Conservation (phyloP, 352 stramenopile species). For the Globisporangium perplexum region DNA sequence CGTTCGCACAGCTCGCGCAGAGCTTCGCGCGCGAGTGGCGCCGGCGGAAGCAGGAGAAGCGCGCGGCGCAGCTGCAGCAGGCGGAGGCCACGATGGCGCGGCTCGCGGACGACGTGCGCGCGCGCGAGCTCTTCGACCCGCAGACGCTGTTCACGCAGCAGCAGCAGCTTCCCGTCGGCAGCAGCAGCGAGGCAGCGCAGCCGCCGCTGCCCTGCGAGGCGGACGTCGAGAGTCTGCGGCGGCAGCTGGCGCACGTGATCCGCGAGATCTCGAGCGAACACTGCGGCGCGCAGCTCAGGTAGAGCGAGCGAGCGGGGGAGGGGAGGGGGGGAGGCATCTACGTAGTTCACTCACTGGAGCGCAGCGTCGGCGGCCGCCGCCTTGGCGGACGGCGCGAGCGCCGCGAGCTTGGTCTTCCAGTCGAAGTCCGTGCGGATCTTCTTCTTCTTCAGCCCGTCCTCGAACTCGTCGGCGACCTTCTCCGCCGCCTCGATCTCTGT, state of each 20-base stretch:
- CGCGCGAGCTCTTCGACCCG: slow-evolving; percentile 36
- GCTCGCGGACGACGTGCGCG: slow-evolving; percentile 29
- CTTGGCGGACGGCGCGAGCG: slow-evolving; percentile 1
- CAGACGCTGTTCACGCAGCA: slow-evolving; percentile 35
- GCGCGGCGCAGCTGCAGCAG: slow-evolving; percentile 29
- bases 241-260: slow-evolving; percentile 44
- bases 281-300: slow-evolving; percentile 35
- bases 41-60: slow-evolving; percentile 28
- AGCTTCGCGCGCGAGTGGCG: slow-evolving; percentile 30
- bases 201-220: slow-evolving; percentile 15
- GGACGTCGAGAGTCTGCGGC: slow-evolving; percentile 32
- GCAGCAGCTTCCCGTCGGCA: not conserved
- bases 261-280: slow-evolving; percentile 45
- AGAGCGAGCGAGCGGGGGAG: slow-evolving; percentile 4
- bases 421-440: slow-evolving; percentile 47
- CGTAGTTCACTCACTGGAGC: not conserved
- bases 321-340: not conserved
- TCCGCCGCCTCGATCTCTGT: slow-evolving; percentile 43
- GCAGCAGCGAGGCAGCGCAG: not conserved
- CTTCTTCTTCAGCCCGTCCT: slow-evolving; percentile 78
- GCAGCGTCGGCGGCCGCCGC: slow-evolving; percentile 1
- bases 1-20: slow-evolving; percentile 25
- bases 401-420: slow-evolving; percentile 34
- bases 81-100: slow-evolving; percentile 45
- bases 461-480: slow-evolving; percentile 45